Evolutionary conservation across 2,329 filamentous ascomycete genomes (phyloP).

Genomic region (Nectriaceae sp.): DNA sequence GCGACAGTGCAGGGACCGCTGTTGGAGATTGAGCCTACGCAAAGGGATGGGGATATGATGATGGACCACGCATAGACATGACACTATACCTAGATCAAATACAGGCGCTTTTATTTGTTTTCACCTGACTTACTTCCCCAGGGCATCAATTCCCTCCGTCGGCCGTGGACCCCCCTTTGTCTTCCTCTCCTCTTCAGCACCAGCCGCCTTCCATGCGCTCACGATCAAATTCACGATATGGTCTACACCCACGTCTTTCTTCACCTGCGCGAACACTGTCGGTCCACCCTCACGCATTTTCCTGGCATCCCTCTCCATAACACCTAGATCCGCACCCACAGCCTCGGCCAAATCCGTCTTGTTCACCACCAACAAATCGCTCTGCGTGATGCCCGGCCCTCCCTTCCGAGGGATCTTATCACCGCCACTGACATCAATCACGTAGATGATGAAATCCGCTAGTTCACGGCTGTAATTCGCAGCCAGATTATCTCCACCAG

Average conservation of each 20-base stretch:
- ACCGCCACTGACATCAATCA: constrained; percentile 94
- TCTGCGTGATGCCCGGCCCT: constrained; percentile 95
- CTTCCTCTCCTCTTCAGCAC: constrained; percentile 65
- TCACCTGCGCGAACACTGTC: constrained; percentile 96
- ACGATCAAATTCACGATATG: constrained; percentile 86
- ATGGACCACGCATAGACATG: constrained; percentile 35
- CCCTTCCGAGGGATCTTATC: constrained; percentile 97
- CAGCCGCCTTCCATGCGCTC: constrained; percentile 90
- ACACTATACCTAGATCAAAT: constrained; percentile 31
- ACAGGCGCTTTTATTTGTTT: constrained; percentile 22
- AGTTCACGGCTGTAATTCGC: constrained; percentile 96
- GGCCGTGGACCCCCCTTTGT: constrained; percentile 57
- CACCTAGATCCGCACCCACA: constrained; percentile 83
- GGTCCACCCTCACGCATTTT: constrained; percentile 96
- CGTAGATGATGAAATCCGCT: constrained; percentile 97
- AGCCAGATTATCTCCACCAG: constrained; percentile 92
- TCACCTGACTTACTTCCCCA: constrained; percentile 26
- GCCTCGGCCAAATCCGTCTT: constrained; percentile 94
- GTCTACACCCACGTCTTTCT: constrained; percentile 81
- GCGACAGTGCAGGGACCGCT: constrained; percentile 46
- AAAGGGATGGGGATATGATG: constrained; percentile 37
- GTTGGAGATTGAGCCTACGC: constrained; percentile 35
- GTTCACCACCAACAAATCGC: constrained; percentile 90
- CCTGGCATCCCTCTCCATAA: constrained; percentile 93
- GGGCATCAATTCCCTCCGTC: constrained; percentile 55